Conservation (phyloP, 2,329 filamentous ascomycete genomes). For the Aspergillus sp. region DNA sequence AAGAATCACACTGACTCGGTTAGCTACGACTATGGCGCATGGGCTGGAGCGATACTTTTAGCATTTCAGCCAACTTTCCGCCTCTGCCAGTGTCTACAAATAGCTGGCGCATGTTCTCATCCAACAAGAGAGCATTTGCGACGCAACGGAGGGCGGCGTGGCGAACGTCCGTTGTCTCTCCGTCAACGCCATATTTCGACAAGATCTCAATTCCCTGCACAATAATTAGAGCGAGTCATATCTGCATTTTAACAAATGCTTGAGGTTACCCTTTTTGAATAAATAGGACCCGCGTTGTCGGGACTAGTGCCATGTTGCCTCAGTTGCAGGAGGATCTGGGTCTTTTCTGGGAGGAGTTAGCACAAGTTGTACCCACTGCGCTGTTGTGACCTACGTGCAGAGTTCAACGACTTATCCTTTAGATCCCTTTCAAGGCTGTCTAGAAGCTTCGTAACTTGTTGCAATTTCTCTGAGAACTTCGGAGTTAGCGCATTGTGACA, state of each 20-base stretch:
- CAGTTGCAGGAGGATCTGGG: conserved; percentile 57
- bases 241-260: background rate
- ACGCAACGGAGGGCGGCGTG: conserved; percentile 78
- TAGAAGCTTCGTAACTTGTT: conserved; percentile 66
- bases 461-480: conserved; percentile 60
- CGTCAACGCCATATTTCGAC: conserved; percentile 70
- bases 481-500: background rate
- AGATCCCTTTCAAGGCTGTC: conserved; percentile 63
- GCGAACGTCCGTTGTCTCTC: conserved; percentile 61
- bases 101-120: conserved; percentile 66
- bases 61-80: conserved; percentile 65
- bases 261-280: conserved; percentile 66
- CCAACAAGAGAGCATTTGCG: conserved; percentile 78
- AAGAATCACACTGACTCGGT: conserved; percentile 57
- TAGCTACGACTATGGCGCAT: background rate
- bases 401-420: conserved; percentile 56
- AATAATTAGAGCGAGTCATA: background rate
- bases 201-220: conserved; percentile 72
- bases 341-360: conserved; percentile 29
- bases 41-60: conserved; percentile 52
- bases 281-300: conserved; percentile 74
- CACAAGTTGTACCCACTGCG: background rate
- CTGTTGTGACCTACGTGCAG: conserved; percentile 54
- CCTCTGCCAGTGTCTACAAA: conserved; percentile 71
- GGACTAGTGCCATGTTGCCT: conserved; percentile 77